phyloP scores from a whole-genome alignment of 495 filamentous ascomycete species.

The Aspergillus cristatus region DNA sequence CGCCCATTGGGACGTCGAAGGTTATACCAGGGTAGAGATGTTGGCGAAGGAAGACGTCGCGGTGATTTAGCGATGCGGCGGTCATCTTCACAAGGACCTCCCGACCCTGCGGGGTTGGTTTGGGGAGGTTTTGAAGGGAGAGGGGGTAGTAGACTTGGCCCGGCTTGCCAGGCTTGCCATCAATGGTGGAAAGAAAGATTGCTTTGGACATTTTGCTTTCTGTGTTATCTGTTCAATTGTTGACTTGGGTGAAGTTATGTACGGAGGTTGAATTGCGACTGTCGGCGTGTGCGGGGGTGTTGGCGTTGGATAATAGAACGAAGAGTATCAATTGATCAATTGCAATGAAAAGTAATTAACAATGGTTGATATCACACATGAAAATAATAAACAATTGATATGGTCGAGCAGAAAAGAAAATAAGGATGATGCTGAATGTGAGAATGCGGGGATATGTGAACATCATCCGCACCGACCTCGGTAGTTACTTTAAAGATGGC shows the following conservation, averaged over 20 bases:
- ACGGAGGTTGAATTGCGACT: too few relatives aligned
- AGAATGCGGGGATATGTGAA: not conserved
- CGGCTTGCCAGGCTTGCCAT: constrained; percentile 62
- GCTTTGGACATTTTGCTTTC: constrained; percentile 45
- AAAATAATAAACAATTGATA: too few relatives aligned
- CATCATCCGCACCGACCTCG: too few relatives aligned
- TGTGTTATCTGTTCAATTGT: not conserved
- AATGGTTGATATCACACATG: too few relatives aligned
- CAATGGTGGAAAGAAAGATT: constrained; percentile 38
- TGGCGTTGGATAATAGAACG: too few relatives aligned
- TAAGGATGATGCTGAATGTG: not conserved
- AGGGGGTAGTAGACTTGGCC: constrained; percentile 76
- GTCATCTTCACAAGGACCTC: constrained; percentile 62
- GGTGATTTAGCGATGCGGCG: constrained; percentile 81
- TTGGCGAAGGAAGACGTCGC: constrained; percentile 85
- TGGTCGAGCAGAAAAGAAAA: not conserved
- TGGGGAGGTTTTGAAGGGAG: constrained; percentile 47
- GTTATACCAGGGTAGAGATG: constrained; percentile 79
- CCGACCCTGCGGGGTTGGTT: constrained; percentile 48
- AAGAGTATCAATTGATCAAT: too few relatives aligned
- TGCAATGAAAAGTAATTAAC: too few relatives aligned
- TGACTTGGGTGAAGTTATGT: too few relatives aligned
- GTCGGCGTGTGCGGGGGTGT: too few relatives aligned
- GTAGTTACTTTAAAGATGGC: too few relatives aligned
- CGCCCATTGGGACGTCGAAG: constrained; percentile 64